Percentiles rank a stretch among this genome's conserved stretches.
These are phyloP conservation scores for Prunus salicina DNA, from an alignment of 306 rosid genomes.

Conservation along the genomic window DNA sequence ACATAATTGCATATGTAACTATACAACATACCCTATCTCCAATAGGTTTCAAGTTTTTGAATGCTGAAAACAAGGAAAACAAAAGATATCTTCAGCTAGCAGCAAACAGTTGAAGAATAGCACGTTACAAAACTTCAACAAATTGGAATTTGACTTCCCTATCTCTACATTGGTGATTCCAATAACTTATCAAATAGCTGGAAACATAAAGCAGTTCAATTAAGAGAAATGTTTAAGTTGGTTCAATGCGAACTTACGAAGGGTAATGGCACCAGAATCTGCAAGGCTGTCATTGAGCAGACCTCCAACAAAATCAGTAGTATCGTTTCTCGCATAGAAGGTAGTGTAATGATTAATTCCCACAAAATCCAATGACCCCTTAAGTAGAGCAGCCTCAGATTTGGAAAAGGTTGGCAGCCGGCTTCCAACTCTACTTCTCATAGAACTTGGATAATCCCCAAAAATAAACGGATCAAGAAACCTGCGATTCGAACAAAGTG, in stretches of 20 bases:
- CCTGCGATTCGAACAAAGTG: conserved; percentile 34
- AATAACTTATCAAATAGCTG: not conserved
- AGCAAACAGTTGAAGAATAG: not conserved
- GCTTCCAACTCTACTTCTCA: conserved; percentile 55
- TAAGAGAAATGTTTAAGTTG: not conserved
- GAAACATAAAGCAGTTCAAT: not conserved
- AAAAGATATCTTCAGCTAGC: not conserved
- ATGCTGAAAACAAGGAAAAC: conserved; percentile 50
- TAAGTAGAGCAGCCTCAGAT: conserved; percentile 40
- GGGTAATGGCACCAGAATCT: conserved; percentile 66
- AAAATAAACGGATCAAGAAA: conserved; percentile 67
- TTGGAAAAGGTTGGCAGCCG: conserved; percentile 63
- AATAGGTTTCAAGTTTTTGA: conserved; percentile 56
- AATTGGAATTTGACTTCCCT: not conserved
- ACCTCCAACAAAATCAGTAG: conserved; percentile 15
- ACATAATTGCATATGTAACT: not conserved
- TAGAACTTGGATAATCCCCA: conserved; percentile 79
- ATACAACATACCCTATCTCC: conserved; percentile 57
- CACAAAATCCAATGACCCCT: conserved; percentile 83
- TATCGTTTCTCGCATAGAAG: conserved; percentile 45
- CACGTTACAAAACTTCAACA: not conserved
- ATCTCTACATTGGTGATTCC: not conserved
- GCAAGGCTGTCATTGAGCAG: conserved; percentile 47
- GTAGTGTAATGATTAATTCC: conserved; percentile 97
- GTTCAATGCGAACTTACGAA: conserved; percentile 55